phyloP scores from a whole-genome alignment of 1,284 basidiomycete genomes.

The Polyporus tsugae region DNA sequence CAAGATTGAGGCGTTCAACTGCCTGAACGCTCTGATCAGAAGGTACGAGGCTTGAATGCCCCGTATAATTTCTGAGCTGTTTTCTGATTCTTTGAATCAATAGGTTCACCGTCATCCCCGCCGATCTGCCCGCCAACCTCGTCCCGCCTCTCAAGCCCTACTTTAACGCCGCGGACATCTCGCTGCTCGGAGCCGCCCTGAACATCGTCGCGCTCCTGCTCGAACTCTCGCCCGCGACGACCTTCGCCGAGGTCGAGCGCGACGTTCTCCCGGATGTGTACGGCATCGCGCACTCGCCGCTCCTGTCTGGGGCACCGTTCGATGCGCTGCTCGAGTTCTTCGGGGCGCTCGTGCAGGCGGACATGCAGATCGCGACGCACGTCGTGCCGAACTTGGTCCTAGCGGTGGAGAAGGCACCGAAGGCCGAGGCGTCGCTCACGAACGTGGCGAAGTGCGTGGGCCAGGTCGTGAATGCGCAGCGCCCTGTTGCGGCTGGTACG shows the following conservation, averaged over 20 bases:
- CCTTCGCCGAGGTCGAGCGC: constrained; percentile 77
- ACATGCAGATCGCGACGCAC: constrained; percentile 81
- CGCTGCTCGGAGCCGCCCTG: constrained; percentile 81
- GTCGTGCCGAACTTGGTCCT: constrained; percentile 76
- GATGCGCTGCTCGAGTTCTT: constrained; percentile 88
- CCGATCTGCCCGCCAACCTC: constrained; percentile 66
- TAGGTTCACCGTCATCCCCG: constrained; percentile 75
- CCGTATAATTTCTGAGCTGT: not conserved
- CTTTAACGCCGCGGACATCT: constrained; percentile 76
- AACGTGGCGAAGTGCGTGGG: constrained; percentile 90
- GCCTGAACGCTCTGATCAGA: constrained; percentile 77
- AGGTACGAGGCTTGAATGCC: constrained; percentile 51
- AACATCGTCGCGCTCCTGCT: constrained; percentile 77
- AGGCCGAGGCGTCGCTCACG: constrained; percentile 59
- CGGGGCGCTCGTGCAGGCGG: constrained; percentile 80
- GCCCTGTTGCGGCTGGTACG: constrained; percentile 77
- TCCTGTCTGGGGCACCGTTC: constrained; percentile 76
- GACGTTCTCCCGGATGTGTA: constrained; percentile 77
- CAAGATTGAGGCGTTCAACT: constrained; percentile 84
- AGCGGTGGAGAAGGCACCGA: constrained; percentile 64
- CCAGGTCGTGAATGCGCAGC: constrained; percentile 76
- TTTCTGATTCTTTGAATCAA: constrained; percentile 20
- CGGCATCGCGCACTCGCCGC: constrained; percentile 77
- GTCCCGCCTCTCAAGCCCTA: constrained; percentile 80
- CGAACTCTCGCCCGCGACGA: constrained; percentile 66